phyloP scores from a whole-genome alignment of 2,329 filamentous ascomycete species.

The Fusarium citri region DNA sequence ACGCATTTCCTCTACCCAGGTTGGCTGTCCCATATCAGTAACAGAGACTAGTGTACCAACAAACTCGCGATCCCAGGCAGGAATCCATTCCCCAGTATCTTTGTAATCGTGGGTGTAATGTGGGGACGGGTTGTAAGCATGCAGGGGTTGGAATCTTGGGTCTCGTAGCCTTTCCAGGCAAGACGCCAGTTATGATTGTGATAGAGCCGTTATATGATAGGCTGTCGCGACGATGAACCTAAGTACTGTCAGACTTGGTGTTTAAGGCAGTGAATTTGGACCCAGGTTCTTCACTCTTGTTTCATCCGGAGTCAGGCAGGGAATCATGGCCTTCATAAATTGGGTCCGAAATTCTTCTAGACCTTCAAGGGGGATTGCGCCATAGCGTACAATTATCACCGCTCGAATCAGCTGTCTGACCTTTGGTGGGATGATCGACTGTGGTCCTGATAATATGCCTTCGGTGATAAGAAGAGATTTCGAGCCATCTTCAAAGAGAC shows the following conservation, averaged over 20 bases:
- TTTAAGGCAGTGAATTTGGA: neutral
- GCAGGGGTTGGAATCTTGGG: neutral
- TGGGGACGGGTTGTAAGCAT: neutral
- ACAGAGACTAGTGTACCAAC: neutral
- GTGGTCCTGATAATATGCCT: neutral
- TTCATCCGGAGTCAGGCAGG: neutral
- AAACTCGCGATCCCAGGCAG: neutral
- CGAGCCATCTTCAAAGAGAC: neutral
- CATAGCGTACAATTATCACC: neutral
- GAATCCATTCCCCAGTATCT: neutral
- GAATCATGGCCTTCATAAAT: neutral
- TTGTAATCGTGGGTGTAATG: neutral
- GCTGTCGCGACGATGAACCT: neutral
- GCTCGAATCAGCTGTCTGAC: neutral
- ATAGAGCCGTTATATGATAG: neutral
- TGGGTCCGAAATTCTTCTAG: neutral
- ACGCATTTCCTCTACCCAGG: constrained; percentile 44
- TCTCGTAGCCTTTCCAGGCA: neutral
- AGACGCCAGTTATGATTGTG: neutral
- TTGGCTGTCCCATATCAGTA: constrained; percentile 11
- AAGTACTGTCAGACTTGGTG: neutral
- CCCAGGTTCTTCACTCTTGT: neutral
- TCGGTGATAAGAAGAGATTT: neutral
- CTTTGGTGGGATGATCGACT: neutral
- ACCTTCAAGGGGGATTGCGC: neutral